These are phyloP conservation scores for Termitomyces sp. DNA, from an alignment of 768 basidiomycete species.

Conservation along the genomic window DNA sequence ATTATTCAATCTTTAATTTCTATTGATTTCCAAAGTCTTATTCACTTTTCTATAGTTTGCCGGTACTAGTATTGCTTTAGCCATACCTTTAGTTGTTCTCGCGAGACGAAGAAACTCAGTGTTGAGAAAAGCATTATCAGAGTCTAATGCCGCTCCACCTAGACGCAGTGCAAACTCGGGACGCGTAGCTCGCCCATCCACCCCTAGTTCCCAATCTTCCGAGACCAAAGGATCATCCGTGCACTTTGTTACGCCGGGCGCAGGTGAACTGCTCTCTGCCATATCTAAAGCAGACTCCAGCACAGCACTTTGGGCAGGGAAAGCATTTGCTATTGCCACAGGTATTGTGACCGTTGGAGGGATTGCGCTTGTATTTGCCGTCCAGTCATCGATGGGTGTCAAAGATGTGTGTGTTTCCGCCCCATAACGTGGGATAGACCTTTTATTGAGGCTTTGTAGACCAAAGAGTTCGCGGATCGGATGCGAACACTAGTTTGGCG, in stretches of 20 bases:
- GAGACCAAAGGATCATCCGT: constrained; percentile 16
- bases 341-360: constrained; percentile 51
- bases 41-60: constrained; percentile 17
- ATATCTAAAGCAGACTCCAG: constrained; percentile 40
- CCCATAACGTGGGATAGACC: neutral
- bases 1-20: neutral
- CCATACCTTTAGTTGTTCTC: constrained; percentile 33
- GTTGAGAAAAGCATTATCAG: constrained; percentile 24
- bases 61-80: constrained; percentile 24
- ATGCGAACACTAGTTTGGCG: constrained; percentile 50
- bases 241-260: constrained; percentile 27
- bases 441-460: constrained; percentile 29
- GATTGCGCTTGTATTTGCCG: constrained; percentile 38
- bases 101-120: constrained; percentile 27
- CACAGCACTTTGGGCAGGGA: constrained; percentile 51
- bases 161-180: constrained; percentile 19
- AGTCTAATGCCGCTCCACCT: constrained; percentile 25
- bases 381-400: constrained; percentile 53
- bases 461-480: constrained; percentile 53
- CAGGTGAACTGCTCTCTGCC: constrained; percentile 32
- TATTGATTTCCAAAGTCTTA: neutral
- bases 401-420: constrained; percentile 43
- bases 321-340: constrained; percentile 68
- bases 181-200: constrained; percentile 10
- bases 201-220: constrained; percentile 15